Percentiles rank a stretch among this genome's conserved stretches.
Conservation (phyloP, 169 alveolate species). For the Plasmodium ovale region DNA sequence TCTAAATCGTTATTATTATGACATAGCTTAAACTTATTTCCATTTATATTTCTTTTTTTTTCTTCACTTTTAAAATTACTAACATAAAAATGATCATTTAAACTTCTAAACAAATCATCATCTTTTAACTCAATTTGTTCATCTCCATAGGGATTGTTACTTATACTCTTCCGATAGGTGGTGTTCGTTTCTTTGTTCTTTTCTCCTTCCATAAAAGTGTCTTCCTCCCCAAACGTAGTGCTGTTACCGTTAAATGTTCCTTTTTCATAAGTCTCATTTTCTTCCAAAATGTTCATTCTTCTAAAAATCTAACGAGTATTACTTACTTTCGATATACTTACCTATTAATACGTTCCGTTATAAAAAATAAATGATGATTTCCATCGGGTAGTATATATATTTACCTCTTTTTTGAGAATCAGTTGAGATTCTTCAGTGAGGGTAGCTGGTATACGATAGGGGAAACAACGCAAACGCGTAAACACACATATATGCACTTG, state of each 20-base stretch:
- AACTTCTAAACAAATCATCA: constrained; percentile 17
- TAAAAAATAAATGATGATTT: no score
- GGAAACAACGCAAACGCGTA: no score
- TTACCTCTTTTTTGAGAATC: constrained; percentile 2
- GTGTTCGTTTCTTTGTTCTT: background rate
- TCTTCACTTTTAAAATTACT: background rate
- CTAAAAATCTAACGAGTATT: no score
- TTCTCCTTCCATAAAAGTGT: background rate
- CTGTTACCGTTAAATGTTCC: background rate
- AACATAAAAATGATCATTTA: constrained; percentile 12
- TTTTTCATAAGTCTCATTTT: constrained; percentile 32
- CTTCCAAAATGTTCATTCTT: constrained; percentile 47
- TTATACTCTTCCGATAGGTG: background rate
- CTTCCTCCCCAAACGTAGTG: no score
- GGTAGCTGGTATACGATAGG: no score
- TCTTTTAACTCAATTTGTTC: background rate
- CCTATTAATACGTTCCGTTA: no score
- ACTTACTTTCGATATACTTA: no score
- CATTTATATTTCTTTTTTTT: background rate
- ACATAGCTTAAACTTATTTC: background rate
- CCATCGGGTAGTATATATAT: background rate
- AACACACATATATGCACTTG: background rate
- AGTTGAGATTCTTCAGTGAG: no score
- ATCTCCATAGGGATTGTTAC: background rate
- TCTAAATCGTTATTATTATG: background rate